phyloP scores from a whole-genome alignment of 2,329 filamentous ascomycete species.

The Aspergillaceae sp. region DNA sequence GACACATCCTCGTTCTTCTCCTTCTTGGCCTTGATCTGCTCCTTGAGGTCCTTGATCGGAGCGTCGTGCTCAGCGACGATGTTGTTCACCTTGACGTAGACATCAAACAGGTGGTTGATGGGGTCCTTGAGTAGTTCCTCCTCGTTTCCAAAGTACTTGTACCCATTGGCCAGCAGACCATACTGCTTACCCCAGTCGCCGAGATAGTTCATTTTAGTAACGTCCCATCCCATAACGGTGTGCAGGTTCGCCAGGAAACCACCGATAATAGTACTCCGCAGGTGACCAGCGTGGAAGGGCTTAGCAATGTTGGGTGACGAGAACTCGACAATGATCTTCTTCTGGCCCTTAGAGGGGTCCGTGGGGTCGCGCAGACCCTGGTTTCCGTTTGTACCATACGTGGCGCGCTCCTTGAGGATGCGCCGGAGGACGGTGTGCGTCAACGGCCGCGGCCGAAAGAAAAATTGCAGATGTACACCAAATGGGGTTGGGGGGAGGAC shows the following conservation, averaged over 20 bases:
- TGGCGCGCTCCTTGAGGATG: slow-evolving; percentile 48
- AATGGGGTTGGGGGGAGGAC: slow-evolving; percentile 47
- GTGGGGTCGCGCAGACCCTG: slow-evolving; percentile 51
- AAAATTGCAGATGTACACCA: slow-evolving; percentile 56
- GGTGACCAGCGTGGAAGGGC: slow-evolving; percentile 57
- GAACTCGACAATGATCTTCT: slow-evolving; percentile 57
- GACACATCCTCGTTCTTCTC: slow-evolving; percentile 42
- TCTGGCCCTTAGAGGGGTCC: slow-evolving; percentile 47
- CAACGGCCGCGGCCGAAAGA: slow-evolving; percentile 53
- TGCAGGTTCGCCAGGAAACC: slow-evolving; percentile 57
- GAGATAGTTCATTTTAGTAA: slow-evolving; percentile 57
- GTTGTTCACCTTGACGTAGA: slow-evolving; percentile 57
- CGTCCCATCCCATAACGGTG: slow-evolving; percentile 53
- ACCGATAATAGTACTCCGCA: slow-evolving; percentile 59
- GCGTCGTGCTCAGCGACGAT: slow-evolving; percentile 50
- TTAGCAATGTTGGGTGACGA: slow-evolving; percentile 61
- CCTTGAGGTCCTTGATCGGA: slow-evolving; percentile 47
- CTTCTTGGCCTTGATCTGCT: slow-evolving; percentile 40
- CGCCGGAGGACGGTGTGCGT: slow-evolving; percentile 50
- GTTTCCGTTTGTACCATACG: slow-evolving; percentile 53
- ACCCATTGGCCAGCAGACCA: slow-evolving; percentile 55
- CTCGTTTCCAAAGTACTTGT: slow-evolving; percentile 53
- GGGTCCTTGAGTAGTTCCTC: slow-evolving; percentile 52
- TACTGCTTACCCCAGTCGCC: slow-evolving; percentile 64
- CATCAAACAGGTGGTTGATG: slow-evolving; percentile 57